These are phyloP conservation scores for Rubus parviflorus DNA, from an alignment of 306 rosid genomes.

Conservation along the genomic window DNA sequence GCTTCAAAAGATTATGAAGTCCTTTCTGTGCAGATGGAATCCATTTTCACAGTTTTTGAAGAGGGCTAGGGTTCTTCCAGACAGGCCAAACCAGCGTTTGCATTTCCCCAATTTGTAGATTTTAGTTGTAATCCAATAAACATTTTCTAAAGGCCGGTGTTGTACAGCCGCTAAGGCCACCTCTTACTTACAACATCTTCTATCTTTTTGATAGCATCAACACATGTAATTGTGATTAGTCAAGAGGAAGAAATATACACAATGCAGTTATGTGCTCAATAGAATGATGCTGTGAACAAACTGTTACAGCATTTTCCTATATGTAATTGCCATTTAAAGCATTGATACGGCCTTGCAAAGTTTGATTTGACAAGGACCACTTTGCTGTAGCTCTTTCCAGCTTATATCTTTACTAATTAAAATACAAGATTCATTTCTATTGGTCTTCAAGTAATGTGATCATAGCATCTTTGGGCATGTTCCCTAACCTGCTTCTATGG, in stretches of 20 bases:
- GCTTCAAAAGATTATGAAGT: conserved; percentile 27
- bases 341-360: background rate
- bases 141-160: conserved; percentile 34
- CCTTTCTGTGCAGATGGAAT: conserved; percentile 33
- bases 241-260: conserved; percentile 20
- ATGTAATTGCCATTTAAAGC: conserved; percentile 1
- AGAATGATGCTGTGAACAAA: background rate
- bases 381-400: background rate
- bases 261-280: conserved; percentile 14
- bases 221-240: conserved; percentile 30
- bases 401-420: background rate
- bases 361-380: background rate
- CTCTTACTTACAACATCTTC: conserved; percentile 16
- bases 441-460: background rate
- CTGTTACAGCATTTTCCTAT: background rate
- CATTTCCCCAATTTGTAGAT: conserved; percentile 35
- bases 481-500: background rate
- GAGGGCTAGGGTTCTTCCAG: conserved; percentile 9
- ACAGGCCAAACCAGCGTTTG: conserved; percentile 26
- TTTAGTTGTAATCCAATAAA: conserved; percentile 44
- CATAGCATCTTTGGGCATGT: background rate
- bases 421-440: background rate
- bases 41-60: background rate
- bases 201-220: conserved; percentile 13
- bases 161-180: conserved; percentile 40